Conservation (phyloP, 2,329 filamentous ascomycete species). For the Penicillium sp. region DNA sequence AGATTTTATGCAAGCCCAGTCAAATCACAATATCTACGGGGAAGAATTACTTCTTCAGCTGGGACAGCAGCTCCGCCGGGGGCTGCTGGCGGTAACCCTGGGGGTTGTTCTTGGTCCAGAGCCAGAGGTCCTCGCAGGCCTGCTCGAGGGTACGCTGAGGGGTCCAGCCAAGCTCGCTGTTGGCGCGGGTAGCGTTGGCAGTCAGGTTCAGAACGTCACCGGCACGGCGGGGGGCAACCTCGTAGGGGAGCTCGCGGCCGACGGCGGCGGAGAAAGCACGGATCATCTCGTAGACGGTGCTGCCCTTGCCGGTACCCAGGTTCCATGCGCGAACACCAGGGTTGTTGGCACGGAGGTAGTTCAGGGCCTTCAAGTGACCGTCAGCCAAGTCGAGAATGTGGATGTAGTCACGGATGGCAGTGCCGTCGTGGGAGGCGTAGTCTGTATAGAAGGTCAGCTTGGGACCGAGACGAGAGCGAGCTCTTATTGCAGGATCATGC, state of each 20-base stretch:
- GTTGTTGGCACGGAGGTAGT: slow-evolving; percentile 51
- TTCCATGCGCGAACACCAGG: slow-evolving; percentile 97
- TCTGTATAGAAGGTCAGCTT: slow-evolving; percentile 54
- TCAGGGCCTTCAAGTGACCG: slow-evolving; percentile 66
- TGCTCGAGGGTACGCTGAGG: slow-evolving; percentile 86
- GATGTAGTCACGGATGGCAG: slow-evolving; percentile 72
- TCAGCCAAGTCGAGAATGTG: slow-evolving; percentile 51
- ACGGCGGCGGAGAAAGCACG: slow-evolving; percentile 87
- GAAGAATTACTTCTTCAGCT: slow-evolving; percentile 37
- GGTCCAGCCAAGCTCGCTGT: slow-evolving; percentile 88
- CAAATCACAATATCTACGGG: background rate
- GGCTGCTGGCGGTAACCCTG: slow-evolving; percentile 90
- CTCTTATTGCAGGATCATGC: background rate
- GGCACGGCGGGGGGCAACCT: slow-evolving; percentile 75
- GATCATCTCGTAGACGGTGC: slow-evolving; percentile 96
- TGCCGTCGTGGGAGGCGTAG: slow-evolving; percentile 60
- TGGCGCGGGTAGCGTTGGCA: slow-evolving; percentile 82
- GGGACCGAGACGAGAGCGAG: too few species aligned
- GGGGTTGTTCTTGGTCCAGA: slow-evolving; percentile 95
- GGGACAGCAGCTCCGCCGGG: slow-evolving; percentile 73
- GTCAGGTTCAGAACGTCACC: slow-evolving; percentile 95
- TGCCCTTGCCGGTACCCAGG: slow-evolving; percentile 87
- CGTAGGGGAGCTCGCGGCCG: slow-evolving; percentile 79
- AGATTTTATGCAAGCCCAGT: too few species aligned
- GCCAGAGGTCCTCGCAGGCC: slow-evolving; percentile 91